Evolutionary conservation across 495 filamentous ascomycete genomes (phyloP).

Genomic region (Astrocystis sublimbata): DNA sequence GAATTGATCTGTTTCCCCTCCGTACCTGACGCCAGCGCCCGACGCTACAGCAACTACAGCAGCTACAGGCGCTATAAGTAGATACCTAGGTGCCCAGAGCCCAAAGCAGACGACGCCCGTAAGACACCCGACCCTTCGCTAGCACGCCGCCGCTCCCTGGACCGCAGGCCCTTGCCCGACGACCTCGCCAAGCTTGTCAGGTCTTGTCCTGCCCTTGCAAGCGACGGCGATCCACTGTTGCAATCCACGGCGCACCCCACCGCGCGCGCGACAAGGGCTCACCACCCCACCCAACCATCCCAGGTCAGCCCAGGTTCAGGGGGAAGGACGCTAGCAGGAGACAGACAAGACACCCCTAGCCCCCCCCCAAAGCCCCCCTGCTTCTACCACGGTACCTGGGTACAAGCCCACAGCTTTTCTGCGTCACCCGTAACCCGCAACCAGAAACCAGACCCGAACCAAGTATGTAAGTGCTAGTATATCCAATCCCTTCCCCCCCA

Average conservation of each 20-base stretch:
- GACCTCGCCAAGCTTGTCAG: no score
- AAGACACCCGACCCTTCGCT: no score
- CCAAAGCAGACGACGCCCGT: slow-evolving; percentile 10
- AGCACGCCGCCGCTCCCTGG: neutral
- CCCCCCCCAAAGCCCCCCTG: neutral
- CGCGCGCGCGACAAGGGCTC: slow-evolving; percentile 17
- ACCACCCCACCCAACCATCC: slow-evolving; percentile 34
- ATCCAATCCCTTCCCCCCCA: slow-evolving; percentile 1
- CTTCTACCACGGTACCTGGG: slow-evolving; percentile 10
- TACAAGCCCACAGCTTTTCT: slow-evolving; percentile 26
- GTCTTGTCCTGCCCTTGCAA: neutral
- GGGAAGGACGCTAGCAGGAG: slow-evolving; percentile 23
- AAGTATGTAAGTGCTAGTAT: slow-evolving; percentile 14
- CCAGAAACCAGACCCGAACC: neutral
- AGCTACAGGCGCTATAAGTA: no score
- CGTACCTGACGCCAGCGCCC: no score
- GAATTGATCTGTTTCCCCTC: slow-evolving; percentile 13
- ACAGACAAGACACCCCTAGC: no score
- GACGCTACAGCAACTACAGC: no score
- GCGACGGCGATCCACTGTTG: neutral
- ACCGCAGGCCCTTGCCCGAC: no score
- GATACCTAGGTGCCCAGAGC: no score
- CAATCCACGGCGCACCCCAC: slow-evolving; percentile 10
- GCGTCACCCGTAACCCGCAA: slow-evolving; percentile 9
- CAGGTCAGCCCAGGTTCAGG: slow-evolving; percentile 38